These are phyloP conservation scores for Zygosaccharomyces rouxii DNA, from an alignment of 805 yeast genomes.

Conservation along the genomic window DNA sequence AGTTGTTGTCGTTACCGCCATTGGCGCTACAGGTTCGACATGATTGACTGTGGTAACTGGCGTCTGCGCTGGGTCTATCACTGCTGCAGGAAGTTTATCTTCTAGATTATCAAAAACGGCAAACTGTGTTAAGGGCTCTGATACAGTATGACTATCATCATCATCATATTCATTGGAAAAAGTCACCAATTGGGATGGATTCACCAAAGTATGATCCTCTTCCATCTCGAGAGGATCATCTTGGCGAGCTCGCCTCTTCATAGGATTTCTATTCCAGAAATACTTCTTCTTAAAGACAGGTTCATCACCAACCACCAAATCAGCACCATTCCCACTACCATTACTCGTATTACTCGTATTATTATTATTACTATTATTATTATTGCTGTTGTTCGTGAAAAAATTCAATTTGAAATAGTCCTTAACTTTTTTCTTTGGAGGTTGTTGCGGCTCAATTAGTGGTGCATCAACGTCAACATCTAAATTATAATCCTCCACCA, in stretches of 20 bases:
- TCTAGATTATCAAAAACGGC: constrained; percentile 8
- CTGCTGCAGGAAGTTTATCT: not conserved
- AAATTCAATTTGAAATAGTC: constrained; percentile 31
- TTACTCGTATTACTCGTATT: constrained; percentile 3
- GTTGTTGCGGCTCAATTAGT: constrained; percentile 6
- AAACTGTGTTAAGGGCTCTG: constrained; percentile 12
- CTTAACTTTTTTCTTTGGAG: constrained; percentile 21
- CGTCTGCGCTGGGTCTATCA: not conserved
- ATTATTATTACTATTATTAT: constrained; percentile 3
- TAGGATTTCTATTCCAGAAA: constrained; percentile 27
- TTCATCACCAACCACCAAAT: constrained; percentile 10
- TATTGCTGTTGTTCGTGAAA: constrained; percentile 16
- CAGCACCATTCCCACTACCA: constrained; percentile 8
- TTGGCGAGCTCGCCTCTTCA: constrained; percentile 9
- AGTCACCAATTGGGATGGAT: constrained; percentile 16
- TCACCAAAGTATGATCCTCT: constrained; percentile 17
- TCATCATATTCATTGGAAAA: constrained; percentile 6
- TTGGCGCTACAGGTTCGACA: not conserved
- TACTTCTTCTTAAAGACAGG: constrained; percentile 24
- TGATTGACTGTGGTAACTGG: not conserved
- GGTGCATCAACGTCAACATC: constrained; percentile 3
- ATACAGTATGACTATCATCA: constrained; percentile 7
- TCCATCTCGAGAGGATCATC: constrained; percentile 6
- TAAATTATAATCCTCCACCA: constrained; percentile 3
- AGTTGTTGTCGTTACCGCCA: not conserved